Conservation (phyloP, 2,329 filamentous ascomycete genomes). For the Tolypocladium tundrense region DNA sequence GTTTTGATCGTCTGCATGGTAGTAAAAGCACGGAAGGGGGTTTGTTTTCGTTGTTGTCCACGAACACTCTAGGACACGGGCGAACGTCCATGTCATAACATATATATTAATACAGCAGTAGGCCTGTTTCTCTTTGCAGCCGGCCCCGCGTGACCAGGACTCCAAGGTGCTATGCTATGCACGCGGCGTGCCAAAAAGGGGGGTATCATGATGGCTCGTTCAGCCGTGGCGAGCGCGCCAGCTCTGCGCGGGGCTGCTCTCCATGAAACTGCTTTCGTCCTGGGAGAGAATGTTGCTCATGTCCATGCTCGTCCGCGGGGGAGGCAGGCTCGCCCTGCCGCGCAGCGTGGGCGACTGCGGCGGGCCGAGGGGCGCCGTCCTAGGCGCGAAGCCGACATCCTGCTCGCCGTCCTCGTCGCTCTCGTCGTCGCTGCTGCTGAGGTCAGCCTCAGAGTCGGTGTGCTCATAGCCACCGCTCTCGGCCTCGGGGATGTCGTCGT, state of each 20-base stretch:
- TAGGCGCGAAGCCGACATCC: conserved; percentile 29
- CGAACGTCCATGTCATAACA: background rate
- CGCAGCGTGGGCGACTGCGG: conserved; percentile 28
- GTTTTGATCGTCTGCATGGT: background rate
- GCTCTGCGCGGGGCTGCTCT: conserved; percentile 39
- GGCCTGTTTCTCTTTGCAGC: background rate
- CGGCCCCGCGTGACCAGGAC: too few relatives aligned
- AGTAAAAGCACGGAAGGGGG: background rate
- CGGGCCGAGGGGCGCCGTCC: conserved; percentile 20
- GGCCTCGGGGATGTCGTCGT: conserved; percentile 60
- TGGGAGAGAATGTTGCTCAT: conserved; percentile 44
- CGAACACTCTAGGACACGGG: background rate
- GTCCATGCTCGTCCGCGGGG: conserved; percentile 40
- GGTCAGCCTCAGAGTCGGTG: conserved; percentile 62
- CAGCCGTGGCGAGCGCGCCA: conserved; percentile 22
- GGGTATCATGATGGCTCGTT: background rate
- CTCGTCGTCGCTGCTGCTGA: conserved; percentile 38
- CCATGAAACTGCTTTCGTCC: conserved; percentile 47
- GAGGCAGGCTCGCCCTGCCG: conserved; percentile 12
- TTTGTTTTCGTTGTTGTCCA: background rate
- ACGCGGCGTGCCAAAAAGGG: background rate
- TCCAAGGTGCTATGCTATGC: background rate
- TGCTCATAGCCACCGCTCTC: conserved; percentile 61
- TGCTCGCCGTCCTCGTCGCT: conserved; percentile 13
- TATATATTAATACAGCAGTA: background rate